Evolutionary conservation across 257 asterid species (phyloP).

Genomic region (Fraxinus quadrangulata): DNA sequence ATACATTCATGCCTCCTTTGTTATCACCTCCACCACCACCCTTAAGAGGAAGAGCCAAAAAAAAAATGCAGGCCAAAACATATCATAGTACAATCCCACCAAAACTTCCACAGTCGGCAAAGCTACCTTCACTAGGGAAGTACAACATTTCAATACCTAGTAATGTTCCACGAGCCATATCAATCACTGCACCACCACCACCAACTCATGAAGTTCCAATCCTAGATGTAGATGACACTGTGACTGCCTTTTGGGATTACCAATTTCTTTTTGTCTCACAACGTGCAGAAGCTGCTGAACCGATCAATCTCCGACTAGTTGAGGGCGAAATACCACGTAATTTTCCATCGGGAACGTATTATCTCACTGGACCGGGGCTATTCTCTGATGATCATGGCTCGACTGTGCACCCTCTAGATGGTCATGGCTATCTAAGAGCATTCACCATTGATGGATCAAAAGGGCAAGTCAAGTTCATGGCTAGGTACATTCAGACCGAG

Average conservation of each 20-base stretch:
- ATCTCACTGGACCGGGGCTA: slow-evolving; percentile 88
- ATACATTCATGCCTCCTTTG: neutral
- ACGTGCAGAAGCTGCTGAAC: slow-evolving; percentile 69
- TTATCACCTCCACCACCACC: slow-evolving; percentile 4
- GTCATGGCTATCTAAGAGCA: slow-evolving; percentile 84
- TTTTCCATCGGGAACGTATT: slow-evolving; percentile 85
- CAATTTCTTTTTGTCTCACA: slow-evolving; percentile 88
- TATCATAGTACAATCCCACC: slow-evolving; percentile 55
- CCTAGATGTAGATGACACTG: slow-evolving; percentile 49
- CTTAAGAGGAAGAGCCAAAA: slow-evolving; percentile 1
- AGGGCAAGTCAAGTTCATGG: slow-evolving; percentile 73
- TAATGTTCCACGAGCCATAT: slow-evolving; percentile 55
- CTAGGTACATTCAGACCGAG: slow-evolving; percentile 89
- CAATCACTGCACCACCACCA: slow-evolving; percentile 47
- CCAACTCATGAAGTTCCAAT: slow-evolving; percentile 33
- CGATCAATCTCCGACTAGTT: slow-evolving; percentile 66
- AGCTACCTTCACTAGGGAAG: slow-evolving; percentile 39
- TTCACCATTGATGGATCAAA: slow-evolving; percentile 50
- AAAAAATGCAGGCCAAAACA: slow-evolving; percentile 67
- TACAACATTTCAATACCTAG: slow-evolving; percentile 44
- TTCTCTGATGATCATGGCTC: slow-evolving; percentile 94
- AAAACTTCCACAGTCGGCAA: slow-evolving; percentile 43
- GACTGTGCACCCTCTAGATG: slow-evolving; percentile 96
- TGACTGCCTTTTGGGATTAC: slow-evolving; percentile 84
- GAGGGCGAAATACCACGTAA: slow-evolving; percentile 79